phyloP scores from a whole-genome alignment of 139 green algal species.

The Edaphochlamys debaryana region DNA sequence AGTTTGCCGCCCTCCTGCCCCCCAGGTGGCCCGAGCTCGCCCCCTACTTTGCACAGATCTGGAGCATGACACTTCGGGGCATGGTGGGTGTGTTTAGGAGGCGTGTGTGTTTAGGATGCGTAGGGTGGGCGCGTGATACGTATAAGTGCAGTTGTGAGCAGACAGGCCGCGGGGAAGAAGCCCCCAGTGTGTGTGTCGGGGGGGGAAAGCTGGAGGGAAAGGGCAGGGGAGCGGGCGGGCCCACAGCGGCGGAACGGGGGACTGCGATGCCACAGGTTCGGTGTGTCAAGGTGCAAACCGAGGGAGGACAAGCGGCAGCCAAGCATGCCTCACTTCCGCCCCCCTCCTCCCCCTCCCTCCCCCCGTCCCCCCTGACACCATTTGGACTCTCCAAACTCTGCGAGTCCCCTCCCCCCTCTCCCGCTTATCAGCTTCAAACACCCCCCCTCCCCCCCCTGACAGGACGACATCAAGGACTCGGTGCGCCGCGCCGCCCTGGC shows the following conservation, averaged over 20 bases:
- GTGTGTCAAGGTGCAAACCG: no score
- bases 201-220: not conserved
- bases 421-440: no score
- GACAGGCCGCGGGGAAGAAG: no score
- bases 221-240: no score
- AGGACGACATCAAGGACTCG: conserved; percentile 91
- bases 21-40: conserved; percentile 75
- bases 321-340: not conserved
- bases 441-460: not conserved
- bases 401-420: no score
- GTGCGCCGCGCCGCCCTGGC: conserved; percentile 56
- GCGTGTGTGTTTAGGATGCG: no score
- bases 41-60: conserved; percentile 68
- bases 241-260: no score
- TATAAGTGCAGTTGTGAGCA: no score
- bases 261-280: no score
- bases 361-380: not conserved
- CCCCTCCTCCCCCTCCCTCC: not conserved
- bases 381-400: not conserved
- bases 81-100: conserved; percentile 28
- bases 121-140: no score
- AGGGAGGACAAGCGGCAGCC: no score
- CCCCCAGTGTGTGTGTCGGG: not conserved
- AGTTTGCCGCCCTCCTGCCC: no score
- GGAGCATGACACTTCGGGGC: conserved; percentile 82